A percentile compares a stretch with the other conserved stretches of the same genome.
phyloP scores from a whole-genome alignment of 768 basidiomycete species.

The Suillus alpinus region DNA sequence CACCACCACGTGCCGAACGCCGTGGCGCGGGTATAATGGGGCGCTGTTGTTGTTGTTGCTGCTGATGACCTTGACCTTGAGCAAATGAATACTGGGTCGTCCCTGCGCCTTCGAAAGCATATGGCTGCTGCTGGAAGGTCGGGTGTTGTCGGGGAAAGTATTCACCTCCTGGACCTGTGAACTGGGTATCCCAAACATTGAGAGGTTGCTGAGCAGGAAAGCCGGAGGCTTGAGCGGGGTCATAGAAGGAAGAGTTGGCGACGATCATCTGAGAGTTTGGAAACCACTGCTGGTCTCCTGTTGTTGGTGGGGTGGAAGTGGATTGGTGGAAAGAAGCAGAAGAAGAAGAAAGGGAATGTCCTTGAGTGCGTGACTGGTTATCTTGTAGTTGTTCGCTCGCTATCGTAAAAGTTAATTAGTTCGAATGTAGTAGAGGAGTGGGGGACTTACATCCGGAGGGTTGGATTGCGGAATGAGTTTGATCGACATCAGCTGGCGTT shows the following conservation, averaged over 20 bases:
- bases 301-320: background rate
- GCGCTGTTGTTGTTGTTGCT: constrained; percentile 14
- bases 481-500: constrained; percentile 13
- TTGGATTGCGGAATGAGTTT: constrained; percentile 10
- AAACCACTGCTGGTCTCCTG: background rate
- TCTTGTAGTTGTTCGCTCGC: constrained; percentile 6
- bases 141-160: constrained; percentile 2
- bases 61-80: background rate
- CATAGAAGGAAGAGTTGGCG: constrained; percentile 52
- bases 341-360: background rate
- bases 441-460: constrained; percentile 27
- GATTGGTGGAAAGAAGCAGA: constrained; percentile 1
- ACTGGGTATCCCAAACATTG: constrained; percentile 26
- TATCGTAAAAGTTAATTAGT: background rate
- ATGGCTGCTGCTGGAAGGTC: constrained; percentile 7
- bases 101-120: background rate
- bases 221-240: constrained; percentile 38
- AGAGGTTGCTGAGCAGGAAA: constrained; percentile 43
- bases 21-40: constrained; percentile 18
- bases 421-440: background rate
- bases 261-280: constrained; percentile 45
- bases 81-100: background rate
- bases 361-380: background rate
- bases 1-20: constrained; percentile 7
- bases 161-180: background rate